Percentiles rank a stretch among this genome's conserved stretches.
These are phyloP conservation scores for Euptelea pleiosperma DNA, from an alignment of 164 flowering plant genomes.

Conservation along the genomic window DNA sequence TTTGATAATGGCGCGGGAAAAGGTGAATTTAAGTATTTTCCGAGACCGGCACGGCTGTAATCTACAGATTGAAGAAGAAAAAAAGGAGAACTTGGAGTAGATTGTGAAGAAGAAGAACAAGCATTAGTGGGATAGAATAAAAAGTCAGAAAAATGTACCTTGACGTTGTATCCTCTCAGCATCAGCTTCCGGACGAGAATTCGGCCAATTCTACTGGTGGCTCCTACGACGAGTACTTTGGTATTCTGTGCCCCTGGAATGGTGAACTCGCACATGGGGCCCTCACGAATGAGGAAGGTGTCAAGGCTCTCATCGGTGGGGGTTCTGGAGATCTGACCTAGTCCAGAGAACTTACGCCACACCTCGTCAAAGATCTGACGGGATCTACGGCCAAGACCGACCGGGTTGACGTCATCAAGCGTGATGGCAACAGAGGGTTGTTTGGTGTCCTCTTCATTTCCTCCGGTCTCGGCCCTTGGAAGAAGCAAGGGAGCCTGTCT, in stretches of 20 bases:
- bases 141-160: slow-evolving; percentile 35
- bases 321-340: slow-evolving; percentile 93
- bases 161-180: slow-evolving; percentile 92
- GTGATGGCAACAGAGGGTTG: slow-evolving; percentile 21
- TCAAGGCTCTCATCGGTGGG: slow-evolving; percentile 52
- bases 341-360: slow-evolving; percentile 83
- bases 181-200: slow-evolving; percentile 83
- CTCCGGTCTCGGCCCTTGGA: slow-evolving; percentile 13
- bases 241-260: slow-evolving; percentile 93
- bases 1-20: too few relatives aligned
- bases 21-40: too few relatives aligned
- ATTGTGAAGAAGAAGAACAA: too few relatives aligned
- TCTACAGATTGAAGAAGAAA: neutral
- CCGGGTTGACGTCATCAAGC: slow-evolving; percentile 68
- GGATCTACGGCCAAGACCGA: slow-evolving; percentile 82
- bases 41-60: too few relatives aligned
- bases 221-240: slow-evolving; percentile 85
- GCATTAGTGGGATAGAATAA: too few relatives aligned
- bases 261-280: slow-evolving; percentile 93
- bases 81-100: too few relatives aligned
- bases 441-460: slow-evolving; percentile 4
- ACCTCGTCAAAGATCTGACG: slow-evolving; percentile 90
- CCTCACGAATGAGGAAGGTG: slow-evolving; percentile 51
- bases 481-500: neutral
- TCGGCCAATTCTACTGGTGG: slow-evolving; percentile 88